Evolutionary conservation across 495 filamentous ascomycete genomes (phyloP).

Genomic region (Penicillium coffeae): DNA sequence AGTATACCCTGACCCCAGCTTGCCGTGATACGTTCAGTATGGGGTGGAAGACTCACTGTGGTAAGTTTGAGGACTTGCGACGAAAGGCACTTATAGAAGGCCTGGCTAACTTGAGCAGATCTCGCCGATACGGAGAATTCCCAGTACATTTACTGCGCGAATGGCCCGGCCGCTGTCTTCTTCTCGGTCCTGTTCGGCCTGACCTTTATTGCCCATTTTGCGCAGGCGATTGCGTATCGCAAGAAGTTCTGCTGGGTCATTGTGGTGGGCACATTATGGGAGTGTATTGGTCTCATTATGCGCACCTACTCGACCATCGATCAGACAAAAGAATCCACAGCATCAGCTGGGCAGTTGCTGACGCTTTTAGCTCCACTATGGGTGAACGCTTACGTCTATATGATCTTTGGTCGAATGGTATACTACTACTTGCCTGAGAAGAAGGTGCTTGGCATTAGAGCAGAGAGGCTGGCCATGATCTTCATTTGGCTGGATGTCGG

Average conservation of each 20-base stretch:
- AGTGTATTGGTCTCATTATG: conserved; percentile 12
- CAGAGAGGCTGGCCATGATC: conserved; percentile 45
- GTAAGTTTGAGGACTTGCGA: too few species aligned
- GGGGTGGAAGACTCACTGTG: conserved; percentile 8
- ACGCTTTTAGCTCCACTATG: conserved; percentile 35
- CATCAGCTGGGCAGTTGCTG: conserved; percentile 17
- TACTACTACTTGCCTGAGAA: conserved; percentile 49
- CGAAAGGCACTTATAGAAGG: neutral
- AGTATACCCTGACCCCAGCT: too few species aligned
- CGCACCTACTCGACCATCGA: conserved; percentile 8
- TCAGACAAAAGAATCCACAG: conserved; percentile 3
- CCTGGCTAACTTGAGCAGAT: conserved; percentile 7
- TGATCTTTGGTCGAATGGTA: conserved; percentile 58
- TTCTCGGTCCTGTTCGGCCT: conserved; percentile 27
- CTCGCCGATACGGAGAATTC: conserved; percentile 5
- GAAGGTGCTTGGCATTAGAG: conserved; percentile 45
- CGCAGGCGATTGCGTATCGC: conserved; percentile 13
- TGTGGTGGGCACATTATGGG: conserved; percentile 33
- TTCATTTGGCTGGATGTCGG: conserved; percentile 59
- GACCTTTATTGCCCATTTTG: conserved; percentile 19
- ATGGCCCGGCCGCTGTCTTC: conserved; percentile 19
- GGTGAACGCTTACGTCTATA: conserved; percentile 61
- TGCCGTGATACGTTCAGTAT: too few species aligned
- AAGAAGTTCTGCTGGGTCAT: conserved; percentile 49
- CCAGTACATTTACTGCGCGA: conserved; percentile 8